Evolutionary conservation across 2,329 filamentous ascomycete species (phyloP), one percentile per base, ranked within the genome.

Genomic region (Xylaria sp.): DNA sequence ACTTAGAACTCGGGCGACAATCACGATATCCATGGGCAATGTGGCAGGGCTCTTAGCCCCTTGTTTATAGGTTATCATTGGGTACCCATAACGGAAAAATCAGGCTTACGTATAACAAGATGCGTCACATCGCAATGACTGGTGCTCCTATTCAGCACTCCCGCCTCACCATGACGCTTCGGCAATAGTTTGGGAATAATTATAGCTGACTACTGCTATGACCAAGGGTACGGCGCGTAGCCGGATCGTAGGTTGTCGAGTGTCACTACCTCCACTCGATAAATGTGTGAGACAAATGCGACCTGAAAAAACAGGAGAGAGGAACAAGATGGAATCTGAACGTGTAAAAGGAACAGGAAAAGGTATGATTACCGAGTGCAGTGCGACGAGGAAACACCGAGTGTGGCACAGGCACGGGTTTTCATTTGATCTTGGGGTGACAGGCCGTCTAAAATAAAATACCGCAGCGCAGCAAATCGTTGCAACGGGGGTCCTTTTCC

Each of bases 401-500:
- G 12, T 34, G 15, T 12, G 51, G 51, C 51, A 18, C 51, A 54
- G 37, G 10, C 37, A 57, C 55, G 3, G 12, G 3, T 37, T 44
- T 39, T 57, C 25, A 57, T 44, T 28, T 25, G 55, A 46, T 57
- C 25, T 18, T 25, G 25, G 25, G 28, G 51, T 54, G 54, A 25
- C 25, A n/a, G 39, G 25, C 15, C n/a, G 18, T 44, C 37, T 25
- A 58, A 46, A 58, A 28, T 44, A 58, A 57, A 57, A 58, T 58
- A 58, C 37, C 55, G 39, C 55, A 58, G 20, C 31, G 55, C 55
- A 44, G 44, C 52, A 25, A 25, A 51, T 25, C 10, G 48, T 51
- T 51, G 50, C 25, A 52, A 13, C 23, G 25, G 50, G 54, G 34
- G 34, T 39, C 10, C 34, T 25, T 39, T 23, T 56, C 18, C 13